phyloP scores from a whole-genome alignment of 2,329 filamentous ascomycete species.

The Pseudogymnoascus sp. region DNA sequence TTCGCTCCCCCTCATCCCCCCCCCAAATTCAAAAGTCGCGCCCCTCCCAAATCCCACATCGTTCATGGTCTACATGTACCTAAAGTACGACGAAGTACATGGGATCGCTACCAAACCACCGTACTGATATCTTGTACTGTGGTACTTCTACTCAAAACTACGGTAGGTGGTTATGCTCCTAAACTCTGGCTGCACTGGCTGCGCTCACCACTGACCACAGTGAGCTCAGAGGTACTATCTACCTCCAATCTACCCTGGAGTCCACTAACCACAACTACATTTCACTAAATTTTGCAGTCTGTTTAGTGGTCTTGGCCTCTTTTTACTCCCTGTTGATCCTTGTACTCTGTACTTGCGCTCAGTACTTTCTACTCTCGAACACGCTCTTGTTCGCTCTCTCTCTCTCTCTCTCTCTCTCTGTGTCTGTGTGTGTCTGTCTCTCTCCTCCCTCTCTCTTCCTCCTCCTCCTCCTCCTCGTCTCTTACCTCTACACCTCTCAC shows the following conservation, averaged over 20 bases:
- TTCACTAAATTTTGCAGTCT: background rate
- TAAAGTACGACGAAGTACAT: background rate
- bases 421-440: background rate
- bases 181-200: background rate
- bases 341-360: background rate
- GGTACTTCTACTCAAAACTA: conserved; percentile 11
- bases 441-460: background rate
- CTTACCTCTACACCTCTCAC: background rate
- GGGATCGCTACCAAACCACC: conserved; percentile 13
- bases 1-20: background rate
- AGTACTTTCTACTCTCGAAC: background rate
- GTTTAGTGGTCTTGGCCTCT: background rate
- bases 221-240: background rate
- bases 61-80: background rate
- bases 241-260: background rate
- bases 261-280: background rate
- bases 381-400: background rate
- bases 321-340: background rate
- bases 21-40: background rate
- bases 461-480: conserved; percentile 2
- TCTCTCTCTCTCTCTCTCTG: conserved; percentile 1
- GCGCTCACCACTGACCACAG: background rate
- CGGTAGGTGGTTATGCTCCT: background rate
- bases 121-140: conserved; percentile 17
- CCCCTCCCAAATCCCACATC: conserved; percentile 3